Conservation (phyloP, 257 asterid species). For the Thymus mandschuricus region DNA sequence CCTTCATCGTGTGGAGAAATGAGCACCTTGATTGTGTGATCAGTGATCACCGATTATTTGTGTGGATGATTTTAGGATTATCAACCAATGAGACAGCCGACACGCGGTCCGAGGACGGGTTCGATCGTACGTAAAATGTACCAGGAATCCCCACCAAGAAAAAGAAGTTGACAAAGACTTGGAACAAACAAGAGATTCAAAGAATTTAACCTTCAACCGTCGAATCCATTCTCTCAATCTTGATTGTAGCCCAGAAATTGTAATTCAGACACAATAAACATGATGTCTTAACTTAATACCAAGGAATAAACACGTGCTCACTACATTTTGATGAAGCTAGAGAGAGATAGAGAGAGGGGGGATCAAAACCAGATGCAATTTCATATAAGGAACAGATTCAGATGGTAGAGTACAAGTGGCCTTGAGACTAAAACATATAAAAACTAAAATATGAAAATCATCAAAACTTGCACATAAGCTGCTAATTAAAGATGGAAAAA, state of each 20-base stretch:
- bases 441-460: background rate
- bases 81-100: background rate
- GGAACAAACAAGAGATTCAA: background rate
- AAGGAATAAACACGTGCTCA: too few species aligned
- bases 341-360: background rate
- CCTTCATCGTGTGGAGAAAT: background rate
- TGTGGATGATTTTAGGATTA: background rate
- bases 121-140: background rate
- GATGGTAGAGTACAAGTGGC: conserved; percentile 27
- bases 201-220: background rate
- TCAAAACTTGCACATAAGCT: conserved; percentile 28
- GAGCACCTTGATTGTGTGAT: background rate
- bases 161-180: background rate
- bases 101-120: background rate
- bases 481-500: conserved; percentile 19
- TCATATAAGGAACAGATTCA: conserved; percentile 28
- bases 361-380: conserved; percentile 13
- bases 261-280: too few species aligned
- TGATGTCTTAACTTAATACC: too few species aligned
- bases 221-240: too few species aligned
- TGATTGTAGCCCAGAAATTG: too few species aligned
- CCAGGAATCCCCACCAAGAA: background rate
- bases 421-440: conserved; percentile 10
- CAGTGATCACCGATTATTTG: background rate
- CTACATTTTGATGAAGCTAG: background rate